Conservation (phyloP, 2,329 filamentous ascomycete genomes). For the Apiospora saccharicola region DNA sequence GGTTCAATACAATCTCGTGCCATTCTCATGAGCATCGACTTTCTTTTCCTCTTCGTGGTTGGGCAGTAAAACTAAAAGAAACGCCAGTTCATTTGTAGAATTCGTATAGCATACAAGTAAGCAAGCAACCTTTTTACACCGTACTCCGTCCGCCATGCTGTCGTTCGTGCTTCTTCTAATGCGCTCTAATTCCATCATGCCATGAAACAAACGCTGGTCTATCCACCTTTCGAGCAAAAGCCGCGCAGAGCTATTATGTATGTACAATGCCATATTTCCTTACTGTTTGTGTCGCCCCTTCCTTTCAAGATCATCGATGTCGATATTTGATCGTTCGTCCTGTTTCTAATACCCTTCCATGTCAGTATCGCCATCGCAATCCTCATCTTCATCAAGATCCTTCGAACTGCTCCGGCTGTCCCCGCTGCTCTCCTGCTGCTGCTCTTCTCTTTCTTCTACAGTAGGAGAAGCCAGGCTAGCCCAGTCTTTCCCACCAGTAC, state of each 20-base stretch:
- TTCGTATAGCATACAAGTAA: not conserved
- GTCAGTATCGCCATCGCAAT: conserved; percentile 13
- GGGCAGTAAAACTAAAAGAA: not conserved
- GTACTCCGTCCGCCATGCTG: conserved; percentile 21
- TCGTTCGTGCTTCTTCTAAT: conserved; percentile 14
- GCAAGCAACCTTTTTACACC: conserved; percentile 6
- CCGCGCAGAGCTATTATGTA: not conserved
- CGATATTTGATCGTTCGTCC: not conserved
- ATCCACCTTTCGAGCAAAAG: not conserved
- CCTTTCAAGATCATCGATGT: not conserved
- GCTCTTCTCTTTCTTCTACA: not conserved
- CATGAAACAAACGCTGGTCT: not conserved
- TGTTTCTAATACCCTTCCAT: not conserved
- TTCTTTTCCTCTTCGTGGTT: not conserved
- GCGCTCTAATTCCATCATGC: not conserved
- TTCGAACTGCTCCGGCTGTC: not conserved
- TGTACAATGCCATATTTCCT: not conserved
- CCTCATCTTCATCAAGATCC: not conserved
- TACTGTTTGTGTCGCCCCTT: not conserved
- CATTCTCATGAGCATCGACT: not conserved
- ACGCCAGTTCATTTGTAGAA: not conserved
- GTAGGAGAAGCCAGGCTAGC: conserved; percentile 32
- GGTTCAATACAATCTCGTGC: not conserved
- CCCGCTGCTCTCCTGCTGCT: not conserved
- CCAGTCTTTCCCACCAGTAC: conserved; percentile 63